phyloP scores from a whole-genome alignment of 2,329 filamentous ascomycete genomes.

The Xylariaceae sp. region DNA sequence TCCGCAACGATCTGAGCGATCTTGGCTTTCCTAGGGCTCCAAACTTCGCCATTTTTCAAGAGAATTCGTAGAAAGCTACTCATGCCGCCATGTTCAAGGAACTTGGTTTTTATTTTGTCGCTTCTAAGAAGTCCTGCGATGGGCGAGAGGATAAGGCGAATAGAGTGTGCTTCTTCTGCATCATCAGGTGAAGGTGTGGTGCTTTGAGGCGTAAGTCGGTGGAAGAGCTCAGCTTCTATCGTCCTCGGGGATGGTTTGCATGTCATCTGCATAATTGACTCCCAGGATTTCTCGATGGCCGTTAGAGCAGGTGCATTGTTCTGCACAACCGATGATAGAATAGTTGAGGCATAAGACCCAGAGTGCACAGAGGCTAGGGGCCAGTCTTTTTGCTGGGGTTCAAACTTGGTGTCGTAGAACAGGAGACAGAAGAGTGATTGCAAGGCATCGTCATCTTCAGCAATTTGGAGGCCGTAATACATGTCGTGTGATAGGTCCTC shows the following conservation, averaged over 20 bases:
- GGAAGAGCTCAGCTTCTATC: constrained; percentile 40
- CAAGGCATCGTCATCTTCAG: constrained; percentile 51
- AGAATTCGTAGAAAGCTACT: constrained; percentile 51
- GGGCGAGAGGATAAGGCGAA: constrained; percentile 38
- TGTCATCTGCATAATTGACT: constrained; percentile 33
- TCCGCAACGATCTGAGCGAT: constrained; percentile 58
- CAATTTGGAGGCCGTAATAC: constrained; percentile 63
- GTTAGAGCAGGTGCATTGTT: constrained; percentile 62
- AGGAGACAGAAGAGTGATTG: constrained; percentile 56
- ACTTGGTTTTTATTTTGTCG: constrained; percentile 48
- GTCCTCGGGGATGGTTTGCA: constrained; percentile 29
- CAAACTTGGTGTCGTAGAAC: constrained; percentile 19
- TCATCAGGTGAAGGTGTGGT: constrained; percentile 12
- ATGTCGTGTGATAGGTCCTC: constrained; percentile 64
- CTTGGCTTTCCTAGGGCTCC: constrained; percentile 49
- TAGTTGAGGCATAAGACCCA: constrained; percentile 52
- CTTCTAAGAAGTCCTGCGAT: constrained; percentile 56
- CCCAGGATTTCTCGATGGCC: constrained; percentile 48
- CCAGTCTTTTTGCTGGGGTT: constrained; percentile 19
- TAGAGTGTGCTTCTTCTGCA: constrained; percentile 18
- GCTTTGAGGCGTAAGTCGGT: constrained; percentile 33
- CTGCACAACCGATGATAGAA: constrained; percentile 55
- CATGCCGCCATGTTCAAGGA: constrained; percentile 53
- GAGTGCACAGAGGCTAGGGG: constrained; percentile 24
- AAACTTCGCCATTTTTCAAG: constrained; percentile 41